These are phyloP conservation scores for Fusarium pseudograminearum DNA, from an alignment of 2,329 filamentous ascomycete species.

Conservation along the genomic window DNA sequence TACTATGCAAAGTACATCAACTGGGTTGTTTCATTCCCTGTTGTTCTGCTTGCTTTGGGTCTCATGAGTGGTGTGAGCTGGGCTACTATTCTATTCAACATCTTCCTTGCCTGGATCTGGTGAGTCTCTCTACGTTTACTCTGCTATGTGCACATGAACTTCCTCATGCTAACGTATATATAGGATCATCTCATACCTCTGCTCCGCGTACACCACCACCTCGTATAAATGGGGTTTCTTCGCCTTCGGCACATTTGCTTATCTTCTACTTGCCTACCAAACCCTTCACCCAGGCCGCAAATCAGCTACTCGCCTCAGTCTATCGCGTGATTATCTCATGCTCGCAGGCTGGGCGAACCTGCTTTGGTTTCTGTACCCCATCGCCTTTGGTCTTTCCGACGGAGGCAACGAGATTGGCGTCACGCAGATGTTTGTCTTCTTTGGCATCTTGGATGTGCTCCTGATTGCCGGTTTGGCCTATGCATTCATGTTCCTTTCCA, in stretches of 20 bases:
- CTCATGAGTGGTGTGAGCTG: conserved; percentile 66
- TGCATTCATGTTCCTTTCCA: conserved; percentile 58
- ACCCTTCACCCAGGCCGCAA: conserved; percentile 56
- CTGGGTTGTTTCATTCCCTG: conserved; percentile 65
- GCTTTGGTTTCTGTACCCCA: conserved; percentile 66
- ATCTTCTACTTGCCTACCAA: conserved; percentile 58
- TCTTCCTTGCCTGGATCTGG: conserved; percentile 65
- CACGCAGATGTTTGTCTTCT: conserved; percentile 50
- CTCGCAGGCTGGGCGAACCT: conserved; percentile 63
- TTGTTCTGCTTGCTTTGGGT: conserved; percentile 60
- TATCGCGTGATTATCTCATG: conserved; percentile 58
- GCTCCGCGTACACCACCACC: conserved; percentile 60
- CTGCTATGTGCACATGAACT: fast-evolving
- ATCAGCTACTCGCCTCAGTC: conserved; percentile 57
- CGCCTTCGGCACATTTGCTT: conserved; percentile 63
- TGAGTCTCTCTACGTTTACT: conserved; percentile 7
- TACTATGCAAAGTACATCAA: conserved; percentile 69
- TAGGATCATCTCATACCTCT: conserved; percentile 61
- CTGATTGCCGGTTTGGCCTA: conserved; percentile 59
- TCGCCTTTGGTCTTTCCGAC: conserved; percentile 56
- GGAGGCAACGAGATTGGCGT: conserved; percentile 36
- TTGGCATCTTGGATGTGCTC: conserved; percentile 64
- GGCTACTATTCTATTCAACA: conserved; percentile 65
- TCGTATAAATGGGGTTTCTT: conserved; percentile 71
- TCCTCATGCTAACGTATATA: neutral